Base-by-base conservation (phyloP, 345 rosid genomes). In the Aegle marmelos region DNA sequence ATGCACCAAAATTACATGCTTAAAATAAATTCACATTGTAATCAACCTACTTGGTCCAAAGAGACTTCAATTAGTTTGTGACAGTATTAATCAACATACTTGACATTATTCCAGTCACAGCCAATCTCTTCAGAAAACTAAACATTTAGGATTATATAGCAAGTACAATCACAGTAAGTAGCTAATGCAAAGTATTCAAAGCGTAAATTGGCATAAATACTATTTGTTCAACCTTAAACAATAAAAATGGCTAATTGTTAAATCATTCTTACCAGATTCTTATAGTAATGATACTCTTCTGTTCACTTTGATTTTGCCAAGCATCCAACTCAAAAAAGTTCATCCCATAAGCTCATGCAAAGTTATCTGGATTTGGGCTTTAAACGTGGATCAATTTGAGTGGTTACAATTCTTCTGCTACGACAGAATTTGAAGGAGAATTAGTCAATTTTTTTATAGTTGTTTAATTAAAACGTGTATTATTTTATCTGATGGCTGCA, bases 271-370 rank as follows among this genome's bases (percentile, higher is more conserved):
- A 93, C 98, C 92, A 88, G 87, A 79, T 91, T 90, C 87, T 94
- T 97, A 98, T 98, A 95, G 83, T 95, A 95, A 73, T 95, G 97
- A 82, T 95, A 95, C 73, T 95, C 92, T 85, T 95, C 97, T 33
- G 97, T 95, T 89, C 98, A 92, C 77, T 95, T 95, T 82, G 94
- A 97, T 82, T 86, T 90, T 72, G 97, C 98, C 98, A 95, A 80
- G 97, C 97, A 91, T 92, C 97, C 84, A 94, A 87, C 83, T 94
- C 99, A 61, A 95, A 94, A 90, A 95, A 95, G 86, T 95, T 95
- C 99, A 95, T 95, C 73, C 95, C 95, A 83, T 94, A 94, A 6
- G 97, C 99, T n/a, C n/a, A n/a, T n/a, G n/a, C n/a, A n/a, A n/a
- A n/a, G n/a, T n/a, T n/a, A 2, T 41, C 48, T 45, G 5, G 50